Evolutionary conservation across 2,329 filamentous ascomycete genomes (phyloP), one percentile per base, ranked within the genome.

Genomic region (Ilyonectria robusta): DNA sequence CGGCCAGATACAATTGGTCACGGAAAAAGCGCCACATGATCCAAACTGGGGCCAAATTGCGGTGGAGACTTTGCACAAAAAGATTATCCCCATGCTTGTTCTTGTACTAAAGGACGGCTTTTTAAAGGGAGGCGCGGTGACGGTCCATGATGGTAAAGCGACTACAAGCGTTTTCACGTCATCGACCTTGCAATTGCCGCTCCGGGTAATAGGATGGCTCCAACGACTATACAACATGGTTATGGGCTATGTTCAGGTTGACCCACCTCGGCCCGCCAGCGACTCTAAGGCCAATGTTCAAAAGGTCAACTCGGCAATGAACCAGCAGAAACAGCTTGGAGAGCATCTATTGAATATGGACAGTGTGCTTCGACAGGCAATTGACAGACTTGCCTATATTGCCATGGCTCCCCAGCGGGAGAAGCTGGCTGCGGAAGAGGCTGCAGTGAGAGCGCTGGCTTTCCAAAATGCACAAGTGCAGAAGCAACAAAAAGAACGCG

Each of bases 1-100:
- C 17, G 5, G 29, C 1, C 48, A 60, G 31, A 35, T 59, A 13
- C 37, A 8, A 5, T 11, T n/a, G 17, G n/a, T 33, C 4, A 21
- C 13, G 1, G 19, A 57, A 17, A 47, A 59, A 4, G 50, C 56
- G 6, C 19, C 29, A 10, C 40, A 37, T 6, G 17, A 50, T 17
- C 58, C 13, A 19, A 57, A 59, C 13, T 61, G 61, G 67, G 67
- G 67, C 26, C 55, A 15, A 17, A 31, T 15, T 37, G 66, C 37
- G 8, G 50, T 74, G 13, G 31, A 50, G 2, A 65, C 59, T 13
- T 47, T 78, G 8, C 63, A 59, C 31, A 54, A 23, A 9, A 68
- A 51, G 11, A 71, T 79, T 13, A 71, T 79, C 6, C 77, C 77
- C 3, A 69, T 76, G 62, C 57, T 77, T 7, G 64, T 77, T 17